Conservation (phyloP, 2,329 filamentous ascomycete species). For the Epichloe brachyelytri region DNA sequence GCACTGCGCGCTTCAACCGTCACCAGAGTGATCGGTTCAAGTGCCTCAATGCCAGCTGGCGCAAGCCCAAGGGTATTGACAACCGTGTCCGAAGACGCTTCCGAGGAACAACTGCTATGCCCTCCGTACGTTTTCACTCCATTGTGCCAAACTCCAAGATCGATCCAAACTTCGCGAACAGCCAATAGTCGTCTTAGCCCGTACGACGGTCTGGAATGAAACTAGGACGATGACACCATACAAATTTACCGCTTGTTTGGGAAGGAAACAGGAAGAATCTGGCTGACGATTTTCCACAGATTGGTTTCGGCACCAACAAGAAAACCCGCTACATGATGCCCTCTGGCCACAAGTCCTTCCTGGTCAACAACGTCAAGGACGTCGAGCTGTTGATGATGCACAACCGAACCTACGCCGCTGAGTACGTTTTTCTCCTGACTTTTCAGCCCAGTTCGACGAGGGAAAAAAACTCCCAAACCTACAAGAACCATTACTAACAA, state of each 20-base stretch:
- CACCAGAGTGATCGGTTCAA: slow-evolving; percentile 98
- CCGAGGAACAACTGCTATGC: slow-evolving; percentile 91
- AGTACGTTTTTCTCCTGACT: slow-evolving; percentile 49
- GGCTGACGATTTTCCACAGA: slow-evolving; percentile 39
- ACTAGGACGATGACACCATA: neutral
- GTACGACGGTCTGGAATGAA: neutral
- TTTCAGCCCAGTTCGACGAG: too few relatives aligned
- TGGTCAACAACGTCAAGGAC: slow-evolving; percentile 92
- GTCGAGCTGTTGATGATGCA: slow-evolving; percentile 99
- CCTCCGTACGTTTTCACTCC: slow-evolving; percentile 62
- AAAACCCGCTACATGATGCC: slow-evolving; percentile 99
- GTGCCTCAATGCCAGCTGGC: slow-evolving; percentile 82
- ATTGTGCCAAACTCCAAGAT: neutral
- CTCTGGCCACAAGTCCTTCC: slow-evolving; percentile 98
- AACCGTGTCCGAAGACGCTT: slow-evolving; percentile 95
- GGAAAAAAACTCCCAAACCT: too few relatives aligned
- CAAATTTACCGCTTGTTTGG: too few relatives aligned
- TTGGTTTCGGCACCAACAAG: slow-evolving; percentile 98
- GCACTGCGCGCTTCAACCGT: slow-evolving; percentile 88
- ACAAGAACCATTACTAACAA: neutral
- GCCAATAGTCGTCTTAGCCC: neutral
- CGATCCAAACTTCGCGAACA: neutral
- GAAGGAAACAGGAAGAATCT: neutral
- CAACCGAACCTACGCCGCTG: slow-evolving; percentile 97
- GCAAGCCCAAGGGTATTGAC: slow-evolving; percentile 99